Percentiles rank a stretch among this genome's conserved stretches.
phyloP scores from a whole-genome alignment of 2,329 filamentous ascomycete genomes.

The Pseudogymnoascus sp. region DNA sequence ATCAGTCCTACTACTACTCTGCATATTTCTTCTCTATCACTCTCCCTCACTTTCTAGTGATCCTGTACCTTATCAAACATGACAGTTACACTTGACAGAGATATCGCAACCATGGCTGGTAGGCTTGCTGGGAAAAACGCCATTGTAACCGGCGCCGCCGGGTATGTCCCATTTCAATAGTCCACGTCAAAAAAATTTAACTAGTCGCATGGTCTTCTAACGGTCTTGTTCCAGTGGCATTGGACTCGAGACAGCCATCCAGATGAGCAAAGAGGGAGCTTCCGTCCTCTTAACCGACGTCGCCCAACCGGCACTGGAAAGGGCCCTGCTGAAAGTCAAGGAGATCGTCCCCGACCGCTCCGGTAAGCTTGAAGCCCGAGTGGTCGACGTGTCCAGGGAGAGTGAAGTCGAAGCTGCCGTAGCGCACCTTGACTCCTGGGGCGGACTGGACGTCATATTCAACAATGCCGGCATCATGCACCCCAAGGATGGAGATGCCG shows the following conservation, averaged over 20 bases:
- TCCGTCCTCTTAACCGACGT: constrained; percentile 67
- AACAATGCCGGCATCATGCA: constrained; percentile 84
- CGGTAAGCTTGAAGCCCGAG: constrained; percentile 43
- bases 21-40: background rate
- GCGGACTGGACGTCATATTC: constrained; percentile 68
- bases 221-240: constrained; percentile 49
- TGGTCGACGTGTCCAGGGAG: constrained; percentile 66
- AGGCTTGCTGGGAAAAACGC: constrained; percentile 32
- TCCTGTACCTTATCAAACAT: background rate
- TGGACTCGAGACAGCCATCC: constrained; percentile 66
- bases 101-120: constrained; percentile 20
- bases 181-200: background rate
- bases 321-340: constrained; percentile 53
- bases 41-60: background rate
- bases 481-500: constrained; percentile 54
- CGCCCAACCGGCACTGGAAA: constrained; percentile 56
- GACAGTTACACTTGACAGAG: background rate
- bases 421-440: constrained; percentile 58
- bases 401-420: constrained; percentile 56
- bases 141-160: constrained; percentile 62
- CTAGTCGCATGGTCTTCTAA: background rate
- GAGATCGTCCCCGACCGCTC: constrained; percentile 46
- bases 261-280: constrained; percentile 66
- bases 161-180: constrained; percentile 40
- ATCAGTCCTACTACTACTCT: background rate